Conservation (phyloP, 2,329 filamentous ascomycete species). For the Sporothrix protearum region DNA sequence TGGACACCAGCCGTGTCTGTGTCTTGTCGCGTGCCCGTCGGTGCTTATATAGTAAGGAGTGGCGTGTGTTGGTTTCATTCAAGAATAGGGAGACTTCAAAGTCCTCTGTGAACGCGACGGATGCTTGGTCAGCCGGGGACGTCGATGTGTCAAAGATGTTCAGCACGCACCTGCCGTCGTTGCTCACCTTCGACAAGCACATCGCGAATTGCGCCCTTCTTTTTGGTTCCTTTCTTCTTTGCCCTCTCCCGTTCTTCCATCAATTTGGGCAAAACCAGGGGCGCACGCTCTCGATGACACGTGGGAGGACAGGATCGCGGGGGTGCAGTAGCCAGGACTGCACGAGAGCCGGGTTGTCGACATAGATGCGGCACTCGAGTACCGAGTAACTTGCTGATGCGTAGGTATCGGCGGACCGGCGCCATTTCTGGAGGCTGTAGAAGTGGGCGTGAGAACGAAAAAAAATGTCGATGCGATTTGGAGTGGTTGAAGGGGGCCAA, state of each 20-base stretch:
- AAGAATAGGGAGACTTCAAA: constrained; percentile 95
- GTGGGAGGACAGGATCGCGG: constrained; percentile 70
- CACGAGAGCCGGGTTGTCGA: constrained; percentile 81
- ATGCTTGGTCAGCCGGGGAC: neutral
- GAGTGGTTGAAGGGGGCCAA: neutral
- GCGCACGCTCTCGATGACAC: constrained; percentile 78
- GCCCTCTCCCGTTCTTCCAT: constrained; percentile 74
- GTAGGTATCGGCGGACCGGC: constrained; percentile 81
- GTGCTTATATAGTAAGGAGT: constrained; percentile 80
- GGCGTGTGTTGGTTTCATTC: constrained; percentile 77
- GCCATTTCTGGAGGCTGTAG: constrained; percentile 57
- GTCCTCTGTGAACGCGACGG: constrained; percentile 55
- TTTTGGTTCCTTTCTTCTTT: constrained; percentile 65
- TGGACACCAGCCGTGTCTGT: constrained; percentile 54
- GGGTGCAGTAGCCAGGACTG: constrained; percentile 81
- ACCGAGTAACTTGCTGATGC: constrained; percentile 92
- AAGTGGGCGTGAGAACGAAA: neutral
- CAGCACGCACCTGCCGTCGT: neutral
- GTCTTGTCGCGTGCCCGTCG: constrained; percentile 67
- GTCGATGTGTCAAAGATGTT: neutral
- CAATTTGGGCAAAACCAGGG: constrained; percentile 84
- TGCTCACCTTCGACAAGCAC: constrained; percentile 69
- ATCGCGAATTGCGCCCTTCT: constrained; percentile 78
- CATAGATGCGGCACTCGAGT: constrained; percentile 93
- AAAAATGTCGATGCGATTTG: too few species aligned